A percentile compares a stretch with the other conserved stretches of the same genome.
Evolutionary conservation across 805 yeast species (phyloP).

Genomic region (Nematodospora valgi): DNA sequence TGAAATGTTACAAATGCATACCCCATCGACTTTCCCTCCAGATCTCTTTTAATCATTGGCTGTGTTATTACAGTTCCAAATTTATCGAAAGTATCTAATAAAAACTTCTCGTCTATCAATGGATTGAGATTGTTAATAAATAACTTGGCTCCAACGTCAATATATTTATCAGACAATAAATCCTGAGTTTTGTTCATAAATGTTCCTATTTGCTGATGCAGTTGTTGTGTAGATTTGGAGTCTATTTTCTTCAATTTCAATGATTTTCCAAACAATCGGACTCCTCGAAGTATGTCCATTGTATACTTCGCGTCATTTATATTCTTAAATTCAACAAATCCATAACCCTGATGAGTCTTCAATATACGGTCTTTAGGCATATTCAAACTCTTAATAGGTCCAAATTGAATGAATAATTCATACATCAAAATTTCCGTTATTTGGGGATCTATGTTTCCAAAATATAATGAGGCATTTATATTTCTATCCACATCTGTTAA

Average conservation of each 20-base stretch:
- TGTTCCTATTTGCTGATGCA: constrained; percentile 9
- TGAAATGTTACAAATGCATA: constrained; percentile 65
- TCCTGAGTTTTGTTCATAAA: background rate
- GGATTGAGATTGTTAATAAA: constrained; percentile 62
- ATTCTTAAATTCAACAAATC: constrained; percentile 70
- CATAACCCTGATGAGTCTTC: constrained; percentile 78
- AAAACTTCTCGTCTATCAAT: constrained; percentile 56
- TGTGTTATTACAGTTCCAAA: constrained; percentile 61
- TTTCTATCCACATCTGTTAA: constrained; percentile 48
- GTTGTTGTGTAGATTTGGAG: constrained; percentile 6
- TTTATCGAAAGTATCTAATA: constrained; percentile 55
- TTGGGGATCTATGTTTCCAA: constrained; percentile 78
- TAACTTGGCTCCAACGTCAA: constrained; percentile 50
- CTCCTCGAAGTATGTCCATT: constrained; percentile 54
- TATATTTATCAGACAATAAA: constrained; percentile 13
- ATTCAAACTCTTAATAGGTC: constrained; percentile 67
- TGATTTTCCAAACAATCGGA: constrained; percentile 57
- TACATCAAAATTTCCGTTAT: constrained; percentile 70
- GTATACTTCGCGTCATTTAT: constrained; percentile 70
- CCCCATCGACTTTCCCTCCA: constrained; percentile 51
- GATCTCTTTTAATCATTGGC: constrained; percentile 50
- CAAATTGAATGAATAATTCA: constrained; percentile 82
- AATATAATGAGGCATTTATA: constrained; percentile 63
- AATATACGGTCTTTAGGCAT: constrained; percentile 78
- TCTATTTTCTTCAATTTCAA: constrained; percentile 57